Evolutionary conservation across 192 early-diverging fungal genomes (phyloP).

Genomic region (Diversispora eburnea): DNA sequence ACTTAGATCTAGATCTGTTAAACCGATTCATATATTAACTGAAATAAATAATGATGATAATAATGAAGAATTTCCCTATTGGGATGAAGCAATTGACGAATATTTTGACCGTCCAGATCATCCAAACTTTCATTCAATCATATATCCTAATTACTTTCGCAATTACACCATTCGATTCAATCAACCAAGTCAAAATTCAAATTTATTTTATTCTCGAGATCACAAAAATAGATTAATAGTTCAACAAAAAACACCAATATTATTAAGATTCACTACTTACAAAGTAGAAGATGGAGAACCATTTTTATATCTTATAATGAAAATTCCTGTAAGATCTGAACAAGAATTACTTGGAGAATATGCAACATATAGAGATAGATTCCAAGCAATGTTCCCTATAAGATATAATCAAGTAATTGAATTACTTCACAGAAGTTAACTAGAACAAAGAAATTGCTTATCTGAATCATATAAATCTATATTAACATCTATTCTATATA

Average conservation of each 20-base stretch:
- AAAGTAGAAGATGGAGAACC: background rate
- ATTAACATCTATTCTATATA: background rate
- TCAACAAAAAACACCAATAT: constrained; percentile 7
- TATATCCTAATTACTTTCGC: background rate
- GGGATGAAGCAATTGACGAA: constrained; percentile 4
- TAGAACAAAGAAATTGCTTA: background rate
- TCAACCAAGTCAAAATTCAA: background rate
- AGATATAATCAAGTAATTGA: too few relatives aligned
- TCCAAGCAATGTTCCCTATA: too few relatives aligned
- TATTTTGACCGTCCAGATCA: background rate
- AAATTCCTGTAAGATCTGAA: too few relatives aligned
- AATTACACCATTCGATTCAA: background rate
- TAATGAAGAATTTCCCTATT: background rate
- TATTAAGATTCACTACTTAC: constrained; percentile 2
- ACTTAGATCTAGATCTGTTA: background rate
- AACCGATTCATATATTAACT: background rate
- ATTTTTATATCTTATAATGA: constrained; percentile 1
- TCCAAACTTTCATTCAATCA: background rate
- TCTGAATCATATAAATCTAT: background rate
- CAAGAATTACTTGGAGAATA: too few relatives aligned
- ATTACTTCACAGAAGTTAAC: background rate
- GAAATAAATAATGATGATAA: background rate
- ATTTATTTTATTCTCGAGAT: background rate
- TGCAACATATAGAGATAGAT: too few relatives aligned
- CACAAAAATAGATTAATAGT: background rate